Evolutionary conservation across 345 rosid species (phyloP).

Genomic region (Eutrema heterophyllum): DNA sequence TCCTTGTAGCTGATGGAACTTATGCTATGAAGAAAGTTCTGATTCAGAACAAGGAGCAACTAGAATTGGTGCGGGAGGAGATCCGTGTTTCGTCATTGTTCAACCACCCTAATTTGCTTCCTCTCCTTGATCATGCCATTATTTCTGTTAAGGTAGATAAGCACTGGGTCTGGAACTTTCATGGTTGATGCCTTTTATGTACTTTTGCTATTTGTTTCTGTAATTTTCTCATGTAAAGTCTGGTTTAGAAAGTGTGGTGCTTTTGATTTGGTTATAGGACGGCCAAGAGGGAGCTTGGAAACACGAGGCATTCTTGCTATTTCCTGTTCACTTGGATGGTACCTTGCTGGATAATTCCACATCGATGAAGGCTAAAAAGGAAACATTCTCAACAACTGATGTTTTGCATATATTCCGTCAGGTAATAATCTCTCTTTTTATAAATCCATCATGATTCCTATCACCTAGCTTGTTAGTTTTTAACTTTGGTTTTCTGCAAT

Average conservation of each 20-base stretch:
- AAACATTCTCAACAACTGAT: conserved; percentile 72
- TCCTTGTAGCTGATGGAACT: conserved; percentile 69
- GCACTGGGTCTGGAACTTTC: not conserved
- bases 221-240: not conserved
- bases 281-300: conserved; percentile 74
- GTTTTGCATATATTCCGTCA: conserved; percentile 91
- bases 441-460: not conserved
- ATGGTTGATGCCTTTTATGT: not conserved
- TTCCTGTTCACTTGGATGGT: conserved; percentile 98
- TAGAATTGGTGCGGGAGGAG: conserved; percentile 90
- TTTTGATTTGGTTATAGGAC: conserved; percentile 41
- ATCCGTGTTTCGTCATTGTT: conserved; percentile 86
- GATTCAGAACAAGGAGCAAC: conserved; percentile 79
- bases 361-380: conserved; percentile 83
- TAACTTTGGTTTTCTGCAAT: not conserved
- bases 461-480: not conserved
- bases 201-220: not conserved
- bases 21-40: conserved; percentile 98
- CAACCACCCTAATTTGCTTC: conserved; percentile 86
- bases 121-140: conserved; percentile 93
- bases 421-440: conserved; percentile 35
- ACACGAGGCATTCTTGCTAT: conserved; percentile 93
- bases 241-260: conserved; percentile 7
- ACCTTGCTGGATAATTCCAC: conserved; percentile 78
- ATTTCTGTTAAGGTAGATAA: conserved; percentile 70